Base-by-base conservation (phyloP, 2,329 filamentous ascomycete species). In the Venturia asperata region DNA sequence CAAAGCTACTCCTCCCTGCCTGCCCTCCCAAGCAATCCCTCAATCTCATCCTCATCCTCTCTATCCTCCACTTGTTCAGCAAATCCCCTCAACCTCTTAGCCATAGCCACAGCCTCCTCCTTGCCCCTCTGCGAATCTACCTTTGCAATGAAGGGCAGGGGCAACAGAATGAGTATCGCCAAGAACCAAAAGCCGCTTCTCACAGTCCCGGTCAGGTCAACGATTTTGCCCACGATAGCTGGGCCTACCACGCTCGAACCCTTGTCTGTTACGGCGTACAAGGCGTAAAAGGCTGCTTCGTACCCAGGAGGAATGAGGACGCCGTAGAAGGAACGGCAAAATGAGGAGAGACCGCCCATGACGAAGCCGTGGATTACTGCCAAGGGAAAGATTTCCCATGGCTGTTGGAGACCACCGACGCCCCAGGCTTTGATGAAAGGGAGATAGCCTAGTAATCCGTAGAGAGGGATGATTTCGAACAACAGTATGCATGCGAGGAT, bases 251-350 rank as follows among this genome's bases (percentile, higher is more conserved):
- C 83, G 24, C 90, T 94, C 15, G 47, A 52, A 0, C 92, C 92
- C 75, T 97, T 97, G 75, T 97, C 93, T 0, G 93, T 97, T 67
- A 97, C 95, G 49, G 93, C 92, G 73, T 96, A 97, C 1, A 97
- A 80, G 0, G 92, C 92, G 73, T 94, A 97, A 72, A 97, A 97
- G 0, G 92, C 91, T 0, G 92, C 91, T 77, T 97, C 93, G 19
- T 88, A 92, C 7, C 92, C 92, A 0, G 91, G 90, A 0, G 93
- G 93, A 63, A 97, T 94, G 65, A 97, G 83, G 72, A 95, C 89
- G 11, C 91, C 91, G 72, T 90, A 97, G 19, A 97, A 84, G 52
- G 90, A 91, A 24, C 93, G 88, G 72, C 92, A 96, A 75, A 97
- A 96, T 13, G 88, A 88, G 56, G 89, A 90, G 21, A 97, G 80